Evolutionary conservation across 2,329 filamentous ascomycete species (phyloP).

Genomic region (Claviceps citrina): DNA sequence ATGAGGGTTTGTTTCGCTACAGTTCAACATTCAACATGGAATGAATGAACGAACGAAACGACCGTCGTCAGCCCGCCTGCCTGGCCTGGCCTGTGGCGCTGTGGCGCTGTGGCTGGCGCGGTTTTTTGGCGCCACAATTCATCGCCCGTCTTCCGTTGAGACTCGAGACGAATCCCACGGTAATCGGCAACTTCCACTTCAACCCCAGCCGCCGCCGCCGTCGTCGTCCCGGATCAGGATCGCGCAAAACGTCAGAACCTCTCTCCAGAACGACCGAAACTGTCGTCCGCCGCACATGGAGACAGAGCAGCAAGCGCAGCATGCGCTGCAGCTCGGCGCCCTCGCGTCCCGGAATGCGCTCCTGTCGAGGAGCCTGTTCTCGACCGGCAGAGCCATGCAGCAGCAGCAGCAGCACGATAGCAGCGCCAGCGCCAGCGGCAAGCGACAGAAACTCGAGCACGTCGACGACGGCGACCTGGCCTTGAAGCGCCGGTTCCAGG

Average conservation of each 20-base stretch:
- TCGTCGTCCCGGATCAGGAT: too few species aligned
- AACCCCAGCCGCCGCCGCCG: too few species aligned
- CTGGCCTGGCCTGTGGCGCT: background rate
- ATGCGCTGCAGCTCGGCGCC: constrained; percentile 19
- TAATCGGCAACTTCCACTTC: too few species aligned
- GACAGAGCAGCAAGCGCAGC: constrained; percentile 16
- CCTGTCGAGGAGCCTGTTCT: constrained; percentile 18
- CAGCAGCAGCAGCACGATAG: constrained; percentile 5
- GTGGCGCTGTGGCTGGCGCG: too few species aligned
- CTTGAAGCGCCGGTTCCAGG: constrained; percentile 37
- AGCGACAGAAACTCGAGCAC: constrained; percentile 25
- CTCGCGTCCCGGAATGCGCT: constrained; percentile 22
- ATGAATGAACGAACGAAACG: background rate
- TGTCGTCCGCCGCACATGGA: too few species aligned
- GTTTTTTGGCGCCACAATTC: too few species aligned
- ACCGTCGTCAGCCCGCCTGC: background rate
- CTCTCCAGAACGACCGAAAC: too few species aligned
- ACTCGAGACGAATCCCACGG: too few species aligned
- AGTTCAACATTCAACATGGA: too few species aligned
- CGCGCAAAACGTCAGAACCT: too few species aligned
- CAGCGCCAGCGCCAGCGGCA: constrained; percentile 12
- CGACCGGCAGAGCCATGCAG: constrained; percentile 10
- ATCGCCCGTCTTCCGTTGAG: too few species aligned
- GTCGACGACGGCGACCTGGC: constrained; percentile 18
- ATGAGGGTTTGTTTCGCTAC: too few species aligned